Percentiles rank a stretch among this genome's conserved stretches.
These are phyloP conservation scores for Vitis riparia DNA, from an alignment of 164 flowering plant species.

Conservation along the genomic window DNA sequence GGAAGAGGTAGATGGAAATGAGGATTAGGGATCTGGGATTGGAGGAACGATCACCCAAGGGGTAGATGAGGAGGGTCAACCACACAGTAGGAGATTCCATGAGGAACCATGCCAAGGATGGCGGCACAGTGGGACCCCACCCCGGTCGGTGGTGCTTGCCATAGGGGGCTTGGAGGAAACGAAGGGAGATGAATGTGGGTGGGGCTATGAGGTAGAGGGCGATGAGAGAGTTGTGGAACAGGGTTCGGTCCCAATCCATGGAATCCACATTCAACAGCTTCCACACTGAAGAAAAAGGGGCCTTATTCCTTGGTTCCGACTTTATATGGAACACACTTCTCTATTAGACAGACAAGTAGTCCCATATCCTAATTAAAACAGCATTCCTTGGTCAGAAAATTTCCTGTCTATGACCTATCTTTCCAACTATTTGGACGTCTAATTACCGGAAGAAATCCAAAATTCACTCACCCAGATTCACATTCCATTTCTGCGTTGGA, in stretches of 20 bases:
- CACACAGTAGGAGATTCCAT: slow-evolving; percentile 89
- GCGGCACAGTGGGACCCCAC: slow-evolving; percentile 75
- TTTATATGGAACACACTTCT: too few relatives aligned
- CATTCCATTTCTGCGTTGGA: too few relatives aligned
- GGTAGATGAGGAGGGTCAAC: slow-evolving; percentile 66
- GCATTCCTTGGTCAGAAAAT: too few relatives aligned
- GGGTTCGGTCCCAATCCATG: slow-evolving; percentile 29
- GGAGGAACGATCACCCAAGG: slow-evolving; percentile 51
- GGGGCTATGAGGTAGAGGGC: slow-evolving; percentile 44
- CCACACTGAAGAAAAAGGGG: too few relatives aligned
- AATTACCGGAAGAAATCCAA: too few relatives aligned
- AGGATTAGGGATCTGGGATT: slow-evolving; percentile 49
- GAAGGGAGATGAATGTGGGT: slow-evolving; percentile 57
- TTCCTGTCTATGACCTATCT: too few relatives aligned
- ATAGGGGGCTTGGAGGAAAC: slow-evolving; percentile 73
- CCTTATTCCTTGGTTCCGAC: too few relatives aligned
- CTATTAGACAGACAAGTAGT: too few relatives aligned
- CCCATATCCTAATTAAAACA: too few relatives aligned
- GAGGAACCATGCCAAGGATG: slow-evolving; percentile 76
- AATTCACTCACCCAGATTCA: too few relatives aligned
- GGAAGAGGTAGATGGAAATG: slow-evolving; percentile 66
- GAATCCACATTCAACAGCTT: too few relatives aligned
- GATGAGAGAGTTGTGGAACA: slow-evolving; percentile 44
- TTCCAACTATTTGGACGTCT: too few relatives aligned
- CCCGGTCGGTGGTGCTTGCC: slow-evolving; percentile 77